A percentile compares a stretch with the other conserved stretches of the same genome.
Evolutionary conservation across 176 grass and related monocot genomes (phyloP).

Genomic region (Bothriochloa decipiens): DNA sequence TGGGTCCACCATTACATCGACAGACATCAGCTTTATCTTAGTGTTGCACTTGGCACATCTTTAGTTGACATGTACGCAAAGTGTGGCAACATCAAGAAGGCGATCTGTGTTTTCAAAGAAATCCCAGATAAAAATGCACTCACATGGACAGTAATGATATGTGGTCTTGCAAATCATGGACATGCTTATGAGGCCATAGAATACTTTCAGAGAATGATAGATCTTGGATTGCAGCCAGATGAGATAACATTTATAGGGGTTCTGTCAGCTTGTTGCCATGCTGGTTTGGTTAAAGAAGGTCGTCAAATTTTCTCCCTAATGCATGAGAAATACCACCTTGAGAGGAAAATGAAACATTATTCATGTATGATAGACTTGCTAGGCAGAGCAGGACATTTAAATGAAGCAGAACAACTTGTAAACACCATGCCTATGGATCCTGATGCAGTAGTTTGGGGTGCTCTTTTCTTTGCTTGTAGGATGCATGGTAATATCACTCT

Average conservation of each 20-base stretch:
- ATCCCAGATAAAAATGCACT: conserved; percentile 70
- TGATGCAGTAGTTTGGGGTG: conserved; percentile 70
- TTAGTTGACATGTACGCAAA: conserved; percentile 88
- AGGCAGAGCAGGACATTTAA: conserved; percentile 69
- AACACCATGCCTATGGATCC: conserved; percentile 72
- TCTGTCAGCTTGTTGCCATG: conserved; percentile 81
- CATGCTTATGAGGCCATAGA: conserved; percentile 58
- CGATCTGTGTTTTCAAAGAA: conserved; percentile 54
- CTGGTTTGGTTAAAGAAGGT: conserved; percentile 68
- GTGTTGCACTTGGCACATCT: conserved; percentile 63
- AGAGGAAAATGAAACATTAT: conserved; percentile 75
- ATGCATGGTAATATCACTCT: conserved; percentile 68
- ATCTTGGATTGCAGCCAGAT: conserved; percentile 59
- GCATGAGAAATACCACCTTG: conserved; percentile 61
- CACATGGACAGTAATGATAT: conserved; percentile 72
- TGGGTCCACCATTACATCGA: conserved; percentile 71
- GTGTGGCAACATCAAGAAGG: conserved; percentile 76
- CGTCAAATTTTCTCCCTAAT: conserved; percentile 54
- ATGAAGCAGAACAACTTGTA: conserved; percentile 76
- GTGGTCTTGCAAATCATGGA: conserved; percentile 73
- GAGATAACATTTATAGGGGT: conserved; percentile 76
- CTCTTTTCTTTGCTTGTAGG: conserved; percentile 86
- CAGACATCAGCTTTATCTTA: conserved; percentile 47
- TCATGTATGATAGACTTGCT: conserved; percentile 88
- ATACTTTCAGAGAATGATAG: conserved; percentile 65